A percentile compares a stretch with the other conserved stretches of the same genome.
These are phyloP conservation scores for Diaporthe destruens DNA, from an alignment of 2,329 filamentous ascomycete species.

Conservation along the genomic window DNA sequence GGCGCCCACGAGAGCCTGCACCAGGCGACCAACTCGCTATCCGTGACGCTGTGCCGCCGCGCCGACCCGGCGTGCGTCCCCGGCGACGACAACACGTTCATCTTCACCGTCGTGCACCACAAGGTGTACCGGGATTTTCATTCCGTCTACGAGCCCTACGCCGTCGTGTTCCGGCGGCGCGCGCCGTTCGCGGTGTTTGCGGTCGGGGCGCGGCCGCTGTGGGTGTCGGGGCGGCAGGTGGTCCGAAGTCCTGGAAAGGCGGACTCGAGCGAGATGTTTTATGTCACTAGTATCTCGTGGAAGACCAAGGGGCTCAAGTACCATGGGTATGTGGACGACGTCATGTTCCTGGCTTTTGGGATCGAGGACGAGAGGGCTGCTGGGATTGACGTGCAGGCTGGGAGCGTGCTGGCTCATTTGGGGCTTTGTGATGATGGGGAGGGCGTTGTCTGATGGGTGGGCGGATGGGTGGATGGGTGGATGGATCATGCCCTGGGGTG, in stretches of 20 bases:
- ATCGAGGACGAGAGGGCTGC: constrained; percentile 64
- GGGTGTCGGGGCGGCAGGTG: constrained; percentile 64
- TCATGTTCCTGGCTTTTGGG: constrained; percentile 67
- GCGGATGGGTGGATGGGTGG: too few relatives aligned
- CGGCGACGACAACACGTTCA: constrained; percentile 63
- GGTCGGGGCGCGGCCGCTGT: constrained; percentile 64
- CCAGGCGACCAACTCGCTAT: constrained; percentile 70
- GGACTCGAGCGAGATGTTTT: constrained; percentile 64
- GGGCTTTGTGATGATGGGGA: constrained; percentile 49
- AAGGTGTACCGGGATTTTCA: constrained; percentile 64
- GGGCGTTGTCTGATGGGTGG: neutral
- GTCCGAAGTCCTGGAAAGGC: neutral
- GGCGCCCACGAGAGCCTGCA: constrained; percentile 61
- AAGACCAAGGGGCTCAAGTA: constrained; percentile 60
- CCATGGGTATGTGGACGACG: constrained; percentile 69
- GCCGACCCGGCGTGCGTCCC: constrained; percentile 58
- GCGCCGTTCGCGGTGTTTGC: constrained; percentile 64
- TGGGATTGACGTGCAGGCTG: constrained; percentile 64
- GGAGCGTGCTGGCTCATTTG: constrained; percentile 60
- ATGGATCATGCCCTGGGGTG: too few relatives aligned
- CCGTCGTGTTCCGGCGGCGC: constrained; percentile 61
- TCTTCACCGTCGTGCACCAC: constrained; percentile 67
- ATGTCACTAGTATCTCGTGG: constrained; percentile 70
- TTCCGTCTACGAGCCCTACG: constrained; percentile 67
- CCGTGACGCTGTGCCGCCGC: constrained; percentile 66